Evolutionary conservation across 2,329 filamentous ascomycete genomes (phyloP), one percentile per base, ranked within the genome.

Genomic region (Cordyceps militaris): DNA sequence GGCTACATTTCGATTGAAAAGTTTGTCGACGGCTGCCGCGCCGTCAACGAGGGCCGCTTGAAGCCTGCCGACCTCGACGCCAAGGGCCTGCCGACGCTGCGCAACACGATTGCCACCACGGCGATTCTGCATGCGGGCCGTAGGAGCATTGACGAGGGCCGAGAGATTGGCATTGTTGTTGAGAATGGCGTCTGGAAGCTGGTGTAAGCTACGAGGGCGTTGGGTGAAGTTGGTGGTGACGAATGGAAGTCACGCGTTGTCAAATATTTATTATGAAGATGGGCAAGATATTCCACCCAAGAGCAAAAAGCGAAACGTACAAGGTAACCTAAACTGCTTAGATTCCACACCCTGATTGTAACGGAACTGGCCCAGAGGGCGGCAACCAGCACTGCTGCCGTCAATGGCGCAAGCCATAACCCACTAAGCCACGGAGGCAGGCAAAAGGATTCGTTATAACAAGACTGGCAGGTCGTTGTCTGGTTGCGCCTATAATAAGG

Each of bases 1-100:
- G 92, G 92, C 34, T 97, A 97, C 73, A 83, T 96, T 59, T 94
- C 88, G 21, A 92, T 97, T 67, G 92, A 97, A 76, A 97, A 97
- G 75, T 97, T 97, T 72, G 86, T 97, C 51, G 91, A 97, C 70
- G 91, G 87, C 13, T 91, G 91, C 69, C 84, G 84, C 46, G 82
- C 84, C 6, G 77, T 97, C 55, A 95, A 94, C 67, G 83, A 88
- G 30, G 88, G 89, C 23, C 78, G 80, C 44, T 77, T 86, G 49
- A 89, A 82, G 52, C 79, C 93, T 1, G 85, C 86, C 26, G 86
- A 92, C 62, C 78, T 97, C 32, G 92, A 97, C 65, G 80, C 80
- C 63, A 86, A 92, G 66, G 87, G 88, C 0, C 73, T 97, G 62
- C 92, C 92, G 1, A 97, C 93, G 11, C 74, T 97, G 64, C 84